These are phyloP conservation scores for Albatrellus ellisii DNA, from an alignment of 768 basidiomycete genomes.

Conservation along the genomic window DNA sequence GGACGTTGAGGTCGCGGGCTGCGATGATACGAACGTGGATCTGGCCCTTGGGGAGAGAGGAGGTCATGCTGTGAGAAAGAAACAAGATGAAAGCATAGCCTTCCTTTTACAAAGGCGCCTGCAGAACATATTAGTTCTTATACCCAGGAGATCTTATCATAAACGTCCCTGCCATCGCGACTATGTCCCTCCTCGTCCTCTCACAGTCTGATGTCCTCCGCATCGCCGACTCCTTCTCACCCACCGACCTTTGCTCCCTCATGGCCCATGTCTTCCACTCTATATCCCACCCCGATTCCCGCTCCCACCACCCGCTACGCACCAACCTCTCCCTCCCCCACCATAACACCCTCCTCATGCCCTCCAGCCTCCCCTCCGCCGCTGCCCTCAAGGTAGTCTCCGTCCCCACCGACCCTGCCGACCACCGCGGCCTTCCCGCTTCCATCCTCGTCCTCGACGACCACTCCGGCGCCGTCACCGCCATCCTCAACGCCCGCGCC, in stretches of 20 bases:
- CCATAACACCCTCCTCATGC: slow-evolving; percentile 75
- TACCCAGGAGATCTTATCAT: no score
- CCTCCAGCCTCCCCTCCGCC: slow-evolving; percentile 39
- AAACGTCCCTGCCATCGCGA: no score
- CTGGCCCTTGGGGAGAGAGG: slow-evolving; percentile 46
- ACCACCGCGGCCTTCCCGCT: slow-evolving; percentile 50
- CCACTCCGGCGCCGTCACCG: slow-evolving; percentile 49
- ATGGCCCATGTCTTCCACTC: slow-evolving; percentile 13
- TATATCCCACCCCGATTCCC: not conserved
- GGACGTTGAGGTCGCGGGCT: slow-evolving; percentile 71
- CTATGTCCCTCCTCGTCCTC: slow-evolving; percentile 44
- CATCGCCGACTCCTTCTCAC: slow-evolving; percentile 31
- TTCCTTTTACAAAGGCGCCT: no score
- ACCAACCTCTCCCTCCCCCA: slow-evolving; percentile 35
- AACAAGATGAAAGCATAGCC: no score
- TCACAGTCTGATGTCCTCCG: slow-evolving; percentile 43
- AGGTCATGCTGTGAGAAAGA: no score
- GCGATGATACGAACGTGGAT: slow-evolving; percentile 94
- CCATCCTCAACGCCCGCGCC: slow-evolving; percentile 62
- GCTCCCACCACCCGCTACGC: slow-evolving; percentile 41
- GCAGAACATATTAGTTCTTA: no score
- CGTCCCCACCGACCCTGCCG: slow-evolving; percentile 36
- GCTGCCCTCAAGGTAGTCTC: slow-evolving; percentile 76
- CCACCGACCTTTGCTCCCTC: slow-evolving; percentile 24
- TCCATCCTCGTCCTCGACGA: slow-evolving; percentile 72